phyloP scores from a whole-genome alignment of 768 basidiomycete genomes.

The Lenzites betulinus region DNA sequence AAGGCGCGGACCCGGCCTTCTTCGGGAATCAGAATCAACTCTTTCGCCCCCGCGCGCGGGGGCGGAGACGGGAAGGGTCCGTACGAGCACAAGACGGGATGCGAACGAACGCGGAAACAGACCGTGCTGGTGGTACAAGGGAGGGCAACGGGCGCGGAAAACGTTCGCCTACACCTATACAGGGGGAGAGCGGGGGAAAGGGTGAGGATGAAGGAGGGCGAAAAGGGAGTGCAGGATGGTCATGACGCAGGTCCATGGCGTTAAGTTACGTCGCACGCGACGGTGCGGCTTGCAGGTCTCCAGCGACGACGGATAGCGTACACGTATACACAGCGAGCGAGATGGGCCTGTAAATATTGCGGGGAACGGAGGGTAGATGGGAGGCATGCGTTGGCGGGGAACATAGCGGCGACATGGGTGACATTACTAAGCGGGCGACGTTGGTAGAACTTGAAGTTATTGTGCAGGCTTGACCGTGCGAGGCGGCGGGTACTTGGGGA shows the following conservation, averaged over 20 bases:
- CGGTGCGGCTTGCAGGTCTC: not conserved
- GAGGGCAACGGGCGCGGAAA: not conserved
- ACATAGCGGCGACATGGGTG: slow-evolving; percentile 4
- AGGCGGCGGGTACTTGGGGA: not conserved
- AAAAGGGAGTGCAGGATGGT: not conserved
- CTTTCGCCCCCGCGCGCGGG: not conserved
- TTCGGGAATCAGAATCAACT: not conserved
- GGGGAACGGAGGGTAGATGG: not conserved
- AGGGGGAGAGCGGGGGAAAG: not conserved
- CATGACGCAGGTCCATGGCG: not conserved
- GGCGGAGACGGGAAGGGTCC: not conserved
- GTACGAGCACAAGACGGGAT: not conserved
- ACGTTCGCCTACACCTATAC: not conserved
- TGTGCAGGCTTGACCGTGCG: too few species aligned
- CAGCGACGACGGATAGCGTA: slow-evolving; percentile 9
- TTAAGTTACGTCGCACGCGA: slow-evolving; percentile 7
- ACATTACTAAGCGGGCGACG: slow-evolving; percentile 13
- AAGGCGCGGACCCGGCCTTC: slow-evolving; percentile 2
- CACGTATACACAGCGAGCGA: not conserved
- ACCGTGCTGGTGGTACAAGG: slow-evolving; percentile 21
- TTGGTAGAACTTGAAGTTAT: too few species aligned
- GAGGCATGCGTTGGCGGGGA: not conserved
- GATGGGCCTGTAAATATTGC: not conserved
- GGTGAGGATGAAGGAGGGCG: not conserved
- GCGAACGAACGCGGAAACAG: slow-evolving; percentile 2